phyloP scores from a whole-genome alignment of 2,329 filamentous ascomycete genomes.

The Diplodia seriata region DNA sequence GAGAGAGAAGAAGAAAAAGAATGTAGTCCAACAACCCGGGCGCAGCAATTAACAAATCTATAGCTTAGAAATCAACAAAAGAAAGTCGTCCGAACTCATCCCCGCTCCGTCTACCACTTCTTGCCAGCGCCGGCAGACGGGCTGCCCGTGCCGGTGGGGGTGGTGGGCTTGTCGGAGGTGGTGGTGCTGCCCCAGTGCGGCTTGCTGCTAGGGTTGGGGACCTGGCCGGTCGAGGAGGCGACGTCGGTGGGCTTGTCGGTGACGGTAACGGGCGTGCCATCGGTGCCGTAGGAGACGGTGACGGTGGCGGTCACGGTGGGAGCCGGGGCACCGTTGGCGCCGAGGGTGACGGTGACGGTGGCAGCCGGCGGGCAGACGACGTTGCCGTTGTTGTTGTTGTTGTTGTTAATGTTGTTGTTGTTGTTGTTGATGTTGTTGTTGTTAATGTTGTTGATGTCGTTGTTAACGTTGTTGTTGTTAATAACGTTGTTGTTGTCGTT shows the following conservation, averaged over 20 bases:
- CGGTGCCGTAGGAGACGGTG: background rate
- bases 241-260: no score
- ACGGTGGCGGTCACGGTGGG: constrained; percentile 10
- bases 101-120: background rate
- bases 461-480: no score
- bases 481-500: background rate
- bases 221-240: background rate
- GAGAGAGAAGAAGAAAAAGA: background rate
- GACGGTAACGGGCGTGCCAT: background rate
- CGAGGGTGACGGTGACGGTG: constrained; percentile 21
- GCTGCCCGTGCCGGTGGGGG: constrained; percentile 15
- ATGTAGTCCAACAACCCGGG: background rate
- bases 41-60: background rate
- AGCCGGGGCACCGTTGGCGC: background rate
- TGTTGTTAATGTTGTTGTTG: background rate
- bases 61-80: background rate
- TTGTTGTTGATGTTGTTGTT: background rate
- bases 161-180: constrained; percentile 4
- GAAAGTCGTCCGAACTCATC: no score
- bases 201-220: constrained; percentile 11
- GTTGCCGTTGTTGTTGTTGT: background rate
- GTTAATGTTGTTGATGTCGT: background rate
- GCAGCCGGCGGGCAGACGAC: constrained; percentile 5
- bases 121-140: constrained; percentile 9
- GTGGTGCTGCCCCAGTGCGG: constrained; percentile 10